Conservation (phyloP, 257 asterid species). For the Solanum chiquidenum region DNA sequence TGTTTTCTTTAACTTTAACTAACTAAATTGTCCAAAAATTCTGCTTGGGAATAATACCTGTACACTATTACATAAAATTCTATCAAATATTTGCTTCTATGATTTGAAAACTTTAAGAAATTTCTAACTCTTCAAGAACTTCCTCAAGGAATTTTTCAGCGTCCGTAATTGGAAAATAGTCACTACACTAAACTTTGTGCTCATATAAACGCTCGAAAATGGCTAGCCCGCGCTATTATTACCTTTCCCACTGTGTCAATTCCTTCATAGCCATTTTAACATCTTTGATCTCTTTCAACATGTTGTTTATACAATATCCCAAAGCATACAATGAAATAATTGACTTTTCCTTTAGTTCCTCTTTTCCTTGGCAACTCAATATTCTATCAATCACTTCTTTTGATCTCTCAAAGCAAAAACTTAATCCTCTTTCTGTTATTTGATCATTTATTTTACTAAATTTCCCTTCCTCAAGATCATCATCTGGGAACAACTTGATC, state of each 20-base stretch:
- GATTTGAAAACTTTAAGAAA: background rate
- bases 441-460: background rate
- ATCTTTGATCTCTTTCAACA: background rate
- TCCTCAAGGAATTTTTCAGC: background rate
- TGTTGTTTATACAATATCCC: background rate
- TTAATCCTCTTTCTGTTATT: background rate
- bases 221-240: background rate
- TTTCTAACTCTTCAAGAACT: background rate
- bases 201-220: accelerated
- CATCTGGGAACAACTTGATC: background rate
- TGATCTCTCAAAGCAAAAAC: background rate
- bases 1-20: background rate
- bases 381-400: background rate
- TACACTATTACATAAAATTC: background rate
- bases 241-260: background rate
- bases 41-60: background rate
- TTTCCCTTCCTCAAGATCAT: background rate
- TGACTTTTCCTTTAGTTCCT: background rate
- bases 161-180: background rate
- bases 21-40: background rate
- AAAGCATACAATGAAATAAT: background rate
- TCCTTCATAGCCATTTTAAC: background rate
- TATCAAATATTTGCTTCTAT: background rate
- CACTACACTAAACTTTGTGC: accelerated
- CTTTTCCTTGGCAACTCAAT: background rate